A percentile compares a stretch with the other conserved stretches of the same genome.
These are phyloP conservation scores for Zostera marina DNA, from an alignment of 116 monocot species.

Conservation along the genomic window DNA sequence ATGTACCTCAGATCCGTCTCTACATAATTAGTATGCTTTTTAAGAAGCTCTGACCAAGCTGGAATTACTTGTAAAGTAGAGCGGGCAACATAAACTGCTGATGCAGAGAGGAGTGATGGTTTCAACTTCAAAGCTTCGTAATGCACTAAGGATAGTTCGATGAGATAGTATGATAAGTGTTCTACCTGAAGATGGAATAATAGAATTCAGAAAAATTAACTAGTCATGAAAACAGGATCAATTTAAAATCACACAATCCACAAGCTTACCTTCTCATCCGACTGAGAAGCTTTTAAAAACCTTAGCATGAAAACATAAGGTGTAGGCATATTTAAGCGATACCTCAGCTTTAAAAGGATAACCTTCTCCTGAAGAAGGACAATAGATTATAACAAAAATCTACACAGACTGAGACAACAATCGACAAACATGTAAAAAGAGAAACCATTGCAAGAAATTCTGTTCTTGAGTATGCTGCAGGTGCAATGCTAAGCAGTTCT, in stretches of 20 bases:
- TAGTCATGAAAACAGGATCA: neutral
- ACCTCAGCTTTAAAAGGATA: conserved; percentile 13
- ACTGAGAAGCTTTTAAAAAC: conserved; percentile 53
- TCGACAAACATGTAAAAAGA: conserved; percentile 4
- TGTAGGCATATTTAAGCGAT: conserved; percentile 42
- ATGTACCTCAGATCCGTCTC: conserved; percentile 3
- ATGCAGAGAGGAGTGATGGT: conserved; percentile 45
- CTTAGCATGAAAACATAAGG: conserved; percentile 60
- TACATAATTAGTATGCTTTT: conserved; percentile 19
- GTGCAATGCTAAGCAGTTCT: conserved; percentile 37
- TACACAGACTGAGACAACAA: neutral
- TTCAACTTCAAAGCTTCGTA: conserved; percentile 43
- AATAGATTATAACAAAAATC: neutral
- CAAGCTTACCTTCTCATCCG: conserved; percentile 30
- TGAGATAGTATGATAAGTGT: conserved; percentile 43
- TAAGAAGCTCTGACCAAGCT: conserved; percentile 24
- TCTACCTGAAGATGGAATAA: conserved; percentile 24
- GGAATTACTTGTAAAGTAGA: conserved; percentile 22
- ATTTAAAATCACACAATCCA: neutral
- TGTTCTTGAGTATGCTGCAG: conserved; percentile 15
- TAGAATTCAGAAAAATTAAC: neutral
- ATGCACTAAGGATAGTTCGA: conserved; percentile 47
- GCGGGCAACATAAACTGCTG: conserved; percentile 50
- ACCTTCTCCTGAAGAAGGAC: conserved; percentile 29
- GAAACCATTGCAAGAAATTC: conserved; percentile 53